Evolutionary conservation across 202 grass and related monocot genomes (phyloP).

Genomic region (Carex sylvatica): DNA sequence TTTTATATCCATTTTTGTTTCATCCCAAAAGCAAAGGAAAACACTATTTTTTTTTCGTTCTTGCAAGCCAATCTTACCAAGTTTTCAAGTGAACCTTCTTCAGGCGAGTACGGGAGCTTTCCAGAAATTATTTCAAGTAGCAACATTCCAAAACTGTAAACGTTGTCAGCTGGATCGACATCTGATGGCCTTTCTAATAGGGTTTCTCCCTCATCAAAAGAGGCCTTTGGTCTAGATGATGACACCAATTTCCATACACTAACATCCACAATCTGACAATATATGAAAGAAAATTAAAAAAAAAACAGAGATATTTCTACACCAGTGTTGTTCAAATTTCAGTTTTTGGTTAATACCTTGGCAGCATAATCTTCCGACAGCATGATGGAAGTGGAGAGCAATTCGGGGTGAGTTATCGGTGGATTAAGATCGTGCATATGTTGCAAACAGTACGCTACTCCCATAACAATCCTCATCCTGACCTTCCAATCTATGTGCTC

Average conservation of each 20-base stretch:
- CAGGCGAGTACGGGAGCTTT: constrained; percentile 57
- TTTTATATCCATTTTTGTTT: neutral
- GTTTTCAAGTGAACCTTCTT: constrained; percentile 62
- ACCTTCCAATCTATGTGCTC: constrained; percentile 91
- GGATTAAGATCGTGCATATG: constrained; percentile 88
- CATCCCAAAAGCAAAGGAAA: neutral
- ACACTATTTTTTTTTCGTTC: neutral
- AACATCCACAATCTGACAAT: constrained; percentile 64
- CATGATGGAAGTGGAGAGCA: constrained; percentile 73
- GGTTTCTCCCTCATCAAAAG: constrained; percentile 40
- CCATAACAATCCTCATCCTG: constrained; percentile 93
- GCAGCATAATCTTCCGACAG: constrained; percentile 88
- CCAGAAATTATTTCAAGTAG: constrained; percentile 93
- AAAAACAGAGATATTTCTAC: constrained; percentile 22
- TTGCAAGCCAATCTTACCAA: constrained; percentile 43
- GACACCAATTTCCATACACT: constrained; percentile 77
- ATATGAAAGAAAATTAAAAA: constrained; percentile 13
- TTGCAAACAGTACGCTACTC: constrained; percentile 78
- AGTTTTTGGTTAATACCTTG: constrained; percentile 48
- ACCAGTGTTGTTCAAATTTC: neutral
- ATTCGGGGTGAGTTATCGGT: constrained; percentile 52
- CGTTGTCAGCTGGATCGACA: constrained; percentile 73
- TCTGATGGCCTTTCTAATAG: constrained; percentile 38
- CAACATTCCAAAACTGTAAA: constrained; percentile 79
- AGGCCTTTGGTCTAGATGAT: constrained; percentile 46